phyloP scores from a whole-genome alignment of 371 early-diverging fungal species.

The Mortierella polycephala region DNA sequence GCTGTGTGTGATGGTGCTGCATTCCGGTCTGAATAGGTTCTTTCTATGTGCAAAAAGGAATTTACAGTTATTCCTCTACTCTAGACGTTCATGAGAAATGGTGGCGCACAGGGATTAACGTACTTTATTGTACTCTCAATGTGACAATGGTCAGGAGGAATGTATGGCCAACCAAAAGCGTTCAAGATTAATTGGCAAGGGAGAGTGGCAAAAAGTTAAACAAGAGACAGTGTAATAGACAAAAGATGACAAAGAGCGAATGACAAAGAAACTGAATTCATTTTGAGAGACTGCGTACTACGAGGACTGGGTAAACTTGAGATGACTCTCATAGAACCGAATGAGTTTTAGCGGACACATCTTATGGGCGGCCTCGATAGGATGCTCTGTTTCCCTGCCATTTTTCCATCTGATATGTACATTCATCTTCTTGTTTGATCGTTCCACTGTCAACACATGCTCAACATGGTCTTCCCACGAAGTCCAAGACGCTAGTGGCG shows the following conservation, averaged over 20 bases:
- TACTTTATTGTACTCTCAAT: too few relatives aligned
- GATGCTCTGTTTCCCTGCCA: constrained; percentile 33
- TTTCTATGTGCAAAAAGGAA: too few relatives aligned
- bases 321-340: constrained; percentile 42
- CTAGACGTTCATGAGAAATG: too few relatives aligned
- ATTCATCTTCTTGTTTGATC: constrained; percentile 15
- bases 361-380: constrained; percentile 17
- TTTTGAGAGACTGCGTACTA: background rate
- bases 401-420: constrained; percentile 39
- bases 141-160: too few relatives aligned
- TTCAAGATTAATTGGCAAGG: too few relatives aligned
- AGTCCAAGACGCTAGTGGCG: constrained; percentile 26
- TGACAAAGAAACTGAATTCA: background rate
- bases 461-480: constrained; percentile 44
- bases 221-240: too few relatives aligned
- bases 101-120: too few relatives aligned
- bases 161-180: too few relatives aligned
- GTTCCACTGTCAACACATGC: constrained; percentile 29
- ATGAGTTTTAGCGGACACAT: constrained; percentile 42
- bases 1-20: too few relatives aligned
- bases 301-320: constrained; percentile 41
- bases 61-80: too few relatives aligned
- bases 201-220: too few relatives aligned
- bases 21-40: too few relatives aligned
- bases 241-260: background rate